Evolutionary conservation across 2,329 filamentous ascomycete genomes (phyloP), one percentile per base, ranked within the genome.

Genomic region (Graphiopsis chlorocephala): DNA sequence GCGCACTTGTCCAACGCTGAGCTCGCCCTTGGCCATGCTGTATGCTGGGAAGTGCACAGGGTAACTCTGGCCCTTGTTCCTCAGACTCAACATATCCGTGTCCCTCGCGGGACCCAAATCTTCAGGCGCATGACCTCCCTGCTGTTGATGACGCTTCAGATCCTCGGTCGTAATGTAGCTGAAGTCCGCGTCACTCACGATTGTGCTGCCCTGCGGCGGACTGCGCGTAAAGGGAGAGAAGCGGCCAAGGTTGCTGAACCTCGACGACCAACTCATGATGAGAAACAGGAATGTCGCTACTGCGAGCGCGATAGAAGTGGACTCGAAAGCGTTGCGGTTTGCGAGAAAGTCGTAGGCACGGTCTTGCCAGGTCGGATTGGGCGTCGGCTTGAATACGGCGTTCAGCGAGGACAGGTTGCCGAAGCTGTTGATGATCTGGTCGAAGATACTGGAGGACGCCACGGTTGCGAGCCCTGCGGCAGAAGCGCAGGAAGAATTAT

Each of bases 161-260:
- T 93, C 90, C 72, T 91, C 86, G 29, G 88, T 88, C n/a, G 90
- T 92, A 74, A 93, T 93, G 80, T 94, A 93, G 74, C 87, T 89
- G 76, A 88, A 94, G 79, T 93, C 90, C 35, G 89, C 86, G 70
- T 92, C 89, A 71, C 86, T 90, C 66, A 93, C 88, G 68, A 87
- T 83, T 33, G 87, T 75, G 17, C 74, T 71, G 61, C 71, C 73
- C 70, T 76, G 66, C 68, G 76, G 66, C 65, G 76, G 72, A 23
- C 76, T 76, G 55, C 81, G 80, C 15, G 80, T 79, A 69, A 83
- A 83, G 17, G 81, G 81, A 26, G 79, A 82, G 73, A 82, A 82
- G 67, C 80, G 79, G 38, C 81, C 80, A 50, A 78, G 74, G 71
- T 79, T 69, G 74, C 78, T 77, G 61, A 79, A 72, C 66, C 80